Evolutionary conservation across 176 grass and related monocot genomes (phyloP), one percentile per base, ranked within the genome.

Genomic region (Aechmea fasciata): DNA sequence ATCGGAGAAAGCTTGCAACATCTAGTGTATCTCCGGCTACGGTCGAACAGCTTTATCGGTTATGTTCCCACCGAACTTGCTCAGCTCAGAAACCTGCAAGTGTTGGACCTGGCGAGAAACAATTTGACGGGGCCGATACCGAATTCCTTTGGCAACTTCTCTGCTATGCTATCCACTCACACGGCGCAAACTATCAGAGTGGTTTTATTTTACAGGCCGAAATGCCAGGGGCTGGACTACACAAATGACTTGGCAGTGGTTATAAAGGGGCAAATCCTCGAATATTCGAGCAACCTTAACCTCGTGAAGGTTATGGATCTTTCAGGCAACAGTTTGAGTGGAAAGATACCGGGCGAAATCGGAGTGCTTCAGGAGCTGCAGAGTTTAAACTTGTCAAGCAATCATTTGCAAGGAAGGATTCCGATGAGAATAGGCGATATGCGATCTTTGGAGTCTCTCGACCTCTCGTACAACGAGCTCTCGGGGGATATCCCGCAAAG

Each of bases 321-420:
- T 50, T 75, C 73, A 9, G 4, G 47, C 51, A 75, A 75, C 19
- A 50, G 10, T 10, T 47, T 53, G 3, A 75, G 57, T 75, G 73
- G 62, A 33, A 11, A 23, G 18, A 77, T 83, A 72, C 74, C 80
- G 22, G 11, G 14, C 25, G 70, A 76, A 53, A 52, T 77, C 1
- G 11, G 59, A 13, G 47, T 0, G 15, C 55, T 83, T 20, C 52
- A 10, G 5, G 67, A 64, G 3, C 6, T 77, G 55, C 66, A 48
- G 28, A 49, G 22, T 28, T n/a, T 83, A 19, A 83, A 83, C 10
- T 47, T 83, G 2, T 77, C 74, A 7, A 68, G 54, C 47, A 83
- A 83, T 49, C 33, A 77, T 77, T 51, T 83, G 15, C 49, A 17
- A 3, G 74, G 74, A 26, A 77, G 3, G 51, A 77, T 83, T 10